Conservation (phyloP, 2,329 filamentous ascomycete species). For the Ascochyta fabae region DNA sequence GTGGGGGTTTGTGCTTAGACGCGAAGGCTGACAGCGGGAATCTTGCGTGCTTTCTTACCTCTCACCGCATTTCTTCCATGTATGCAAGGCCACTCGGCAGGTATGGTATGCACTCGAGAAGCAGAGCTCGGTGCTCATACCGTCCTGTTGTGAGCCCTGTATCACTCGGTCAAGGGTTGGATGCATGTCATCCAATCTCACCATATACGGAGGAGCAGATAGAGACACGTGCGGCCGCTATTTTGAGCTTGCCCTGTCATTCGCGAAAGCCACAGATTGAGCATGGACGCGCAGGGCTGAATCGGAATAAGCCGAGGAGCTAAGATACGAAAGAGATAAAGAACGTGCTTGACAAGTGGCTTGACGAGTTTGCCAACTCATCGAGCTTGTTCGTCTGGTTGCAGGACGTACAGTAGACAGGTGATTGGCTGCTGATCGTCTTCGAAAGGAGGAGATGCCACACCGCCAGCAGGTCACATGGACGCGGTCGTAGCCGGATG, state of each 20-base stretch:
- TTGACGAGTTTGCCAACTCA: constrained; percentile 12
- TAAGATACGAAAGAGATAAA: constrained; percentile 3
- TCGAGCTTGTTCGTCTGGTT: constrained; percentile 3
- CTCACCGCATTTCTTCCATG: neutral
- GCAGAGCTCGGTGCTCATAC: constrained; percentile 5
- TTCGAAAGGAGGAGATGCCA: constrained; percentile 29
- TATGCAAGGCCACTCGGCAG: neutral
- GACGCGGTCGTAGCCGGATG: constrained; percentile 22
- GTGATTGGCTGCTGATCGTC: constrained; percentile 25
- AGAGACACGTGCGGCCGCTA: constrained; percentile 21
- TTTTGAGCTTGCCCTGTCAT: constrained; percentile 15
- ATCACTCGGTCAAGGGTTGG: constrained; percentile 12
- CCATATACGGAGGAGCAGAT: constrained; percentile 15
- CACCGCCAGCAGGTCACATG: constrained; percentile 46
- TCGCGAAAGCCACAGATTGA: constrained; percentile 13
- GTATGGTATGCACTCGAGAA: neutral
- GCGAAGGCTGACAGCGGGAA: neutral
- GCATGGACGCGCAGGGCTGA: constrained; percentile 4
- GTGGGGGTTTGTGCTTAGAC: neutral
- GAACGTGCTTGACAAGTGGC: constrained; percentile 12
- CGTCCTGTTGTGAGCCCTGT: constrained; percentile 13
- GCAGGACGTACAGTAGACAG: constrained; percentile 13
- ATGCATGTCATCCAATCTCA: constrained; percentile 41
- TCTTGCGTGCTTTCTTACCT: neutral
- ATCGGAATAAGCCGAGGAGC: constrained; percentile 11